Base-by-base conservation (phyloP, 2,329 filamentous ascomycete species). In the Talaromyces sp. region DNA sequence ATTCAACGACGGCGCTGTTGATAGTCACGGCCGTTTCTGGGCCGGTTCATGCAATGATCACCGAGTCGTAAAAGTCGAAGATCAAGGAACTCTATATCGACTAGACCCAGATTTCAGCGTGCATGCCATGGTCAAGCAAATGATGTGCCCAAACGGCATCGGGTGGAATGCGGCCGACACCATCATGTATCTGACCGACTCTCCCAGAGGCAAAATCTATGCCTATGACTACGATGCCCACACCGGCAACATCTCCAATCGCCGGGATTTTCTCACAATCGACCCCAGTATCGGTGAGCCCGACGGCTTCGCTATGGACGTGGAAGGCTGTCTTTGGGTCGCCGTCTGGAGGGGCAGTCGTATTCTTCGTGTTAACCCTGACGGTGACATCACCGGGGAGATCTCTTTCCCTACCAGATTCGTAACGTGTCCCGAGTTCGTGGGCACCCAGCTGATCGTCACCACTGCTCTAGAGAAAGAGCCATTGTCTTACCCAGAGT, bases 31-130 rank as follows among this genome's bases (percentile, higher is more conserved):
- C 32, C 81, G 91, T 35, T 95, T 93, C 77, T 96, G 91, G 89
- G 81, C 92, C 6, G 91, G 91, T 8, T 85, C 85, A 64, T 96
- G 96, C 90, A 95, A 91, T 64, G 91, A 96, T 70, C 88, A 90
- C 59, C 79, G 86, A 68, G 78, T 85, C 52, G 83, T 88, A 73
- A 83, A 75, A 10, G 68, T 71, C 7, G 69, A 66, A 59, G 64
- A 75, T 57, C 75, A 76, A 89, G 92, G 91, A 55, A 82, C 87
- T 13, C 80, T 96, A 19, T 89, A 89, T 77, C 83, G 89, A 61
- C 87, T 96, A 68, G 83, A 88, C 70, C 79, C 82, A 14, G 82
- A 86, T 69, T 77, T 85, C 55, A 80, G 79, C 29, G 79, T 88
- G 64, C 81, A 85, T 67, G 81, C 83, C 41, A 80, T 89, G 64